Conservation (phyloP, 225 moss, liverwort and hornwort species). For the Polytrichum commune region DNA sequence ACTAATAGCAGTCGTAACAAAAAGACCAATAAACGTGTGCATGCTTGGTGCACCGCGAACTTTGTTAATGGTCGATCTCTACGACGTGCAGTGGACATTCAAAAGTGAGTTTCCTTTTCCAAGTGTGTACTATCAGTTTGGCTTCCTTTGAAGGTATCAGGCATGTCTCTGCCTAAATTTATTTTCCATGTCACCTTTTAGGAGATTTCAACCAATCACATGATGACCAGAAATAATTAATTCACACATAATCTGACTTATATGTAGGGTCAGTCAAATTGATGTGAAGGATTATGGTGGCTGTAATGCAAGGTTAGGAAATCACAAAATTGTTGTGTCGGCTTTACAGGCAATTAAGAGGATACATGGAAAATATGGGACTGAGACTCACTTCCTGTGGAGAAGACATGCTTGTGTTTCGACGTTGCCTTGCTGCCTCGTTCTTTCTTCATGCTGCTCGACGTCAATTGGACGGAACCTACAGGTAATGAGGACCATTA, state of each 20-base stretch:
- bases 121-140: background rate
- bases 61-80: conserved; percentile 79
- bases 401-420: conserved; percentile 67
- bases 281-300: too few relatives aligned
- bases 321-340: too few relatives aligned
- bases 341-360: conserved; percentile 73
- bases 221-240: too few relatives aligned
- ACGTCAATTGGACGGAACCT: conserved; percentile 85
- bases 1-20: conserved; percentile 27
- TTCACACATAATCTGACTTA: too few relatives aligned
- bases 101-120: conserved; percentile 42
- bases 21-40: conserved; percentile 65
- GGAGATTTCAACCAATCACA: too few relatives aligned
- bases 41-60: conserved; percentile 81
- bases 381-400: conserved; percentile 72
- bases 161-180: too few relatives aligned
- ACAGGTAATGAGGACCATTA: conserved; percentile 45
- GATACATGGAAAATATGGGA: conserved; percentile 78
- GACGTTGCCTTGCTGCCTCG: conserved; percentile 83
- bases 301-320: too few relatives aligned
- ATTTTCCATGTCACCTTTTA: too few relatives aligned
- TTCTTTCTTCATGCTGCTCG: conserved; percentile 89
- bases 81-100: conserved; percentile 85
- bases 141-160: background rate
- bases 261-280: too few relatives aligned